Evolutionary conservation across 306 rosid species (phyloP), one percentile per base, ranked within the genome.

Genomic region (Begonia loranthoides): DNA sequence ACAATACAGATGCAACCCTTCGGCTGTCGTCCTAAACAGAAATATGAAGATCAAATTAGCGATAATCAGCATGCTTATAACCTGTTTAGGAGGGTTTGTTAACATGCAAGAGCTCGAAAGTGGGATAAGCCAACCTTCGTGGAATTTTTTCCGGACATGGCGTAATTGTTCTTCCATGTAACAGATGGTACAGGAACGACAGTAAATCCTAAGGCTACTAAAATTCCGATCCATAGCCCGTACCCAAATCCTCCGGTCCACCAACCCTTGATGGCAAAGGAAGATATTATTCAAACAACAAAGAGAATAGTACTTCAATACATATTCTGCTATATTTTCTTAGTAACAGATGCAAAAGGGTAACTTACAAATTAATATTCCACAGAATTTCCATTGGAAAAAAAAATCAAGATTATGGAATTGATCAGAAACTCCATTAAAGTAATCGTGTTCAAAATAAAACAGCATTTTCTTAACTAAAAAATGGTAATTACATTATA

Each of bases 161-260:
- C 79, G 70, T 79, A 81, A 50, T 72, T 75, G 1, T 70, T 76
- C 76, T 88, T 88, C 96, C 96, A 88, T n/a, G 69, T 34, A 53
- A 43, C 12, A 52, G 94, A 84, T 56, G 94, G 68, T 57, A 88
- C 93, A 19, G 96, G 96, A 73, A 79, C 70, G 70, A 88, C 96
- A 17, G 94, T 74, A 70, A 74, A 84, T 4, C 96, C 93, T 13
- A 86, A 66, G 17, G 88, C 76, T 66, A 88, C 94, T 66, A 88
- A 73, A 74, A 81, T 59, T 41, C 96, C 96, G 56, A 88, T 88
- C 94, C 96, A 88, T 41, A 83, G 73, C 43, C 96, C 96, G 61
- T 84, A 88, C 13, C 88, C 96, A 61, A 88, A 88, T 48, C 94
- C 96, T 72, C 96, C 96, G 66, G 94, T 73, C 94, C 94, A 88